A percentile compares a stretch with the other conserved stretches of the same genome.
Conservation (phyloP, 805 yeast species). For the Wickerhamomyces mucosus region DNA sequence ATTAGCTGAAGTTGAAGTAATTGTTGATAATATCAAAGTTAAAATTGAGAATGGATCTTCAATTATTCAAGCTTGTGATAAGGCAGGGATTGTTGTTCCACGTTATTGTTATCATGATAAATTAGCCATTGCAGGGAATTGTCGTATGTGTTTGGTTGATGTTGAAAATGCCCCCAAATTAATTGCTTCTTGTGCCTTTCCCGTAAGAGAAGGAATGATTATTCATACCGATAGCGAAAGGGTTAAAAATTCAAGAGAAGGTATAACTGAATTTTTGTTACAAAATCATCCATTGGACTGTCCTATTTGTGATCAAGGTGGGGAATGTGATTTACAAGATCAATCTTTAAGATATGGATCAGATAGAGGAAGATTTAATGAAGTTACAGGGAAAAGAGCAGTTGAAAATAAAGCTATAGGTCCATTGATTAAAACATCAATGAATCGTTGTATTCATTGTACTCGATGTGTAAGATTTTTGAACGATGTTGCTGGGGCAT, state of each 20-base stretch:
- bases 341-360: constrained; percentile 76
- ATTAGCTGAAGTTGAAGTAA: constrained; percentile 46
- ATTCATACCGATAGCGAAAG: constrained; percentile 72
- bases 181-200: constrained; percentile 87
- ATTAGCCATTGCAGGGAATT: constrained; percentile 84
- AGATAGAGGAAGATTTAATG: constrained; percentile 79
- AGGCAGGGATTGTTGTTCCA: constrained; percentile 82
- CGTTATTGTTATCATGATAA: constrained; percentile 90
- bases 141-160: constrained; percentile 89
- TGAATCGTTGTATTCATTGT: constrained; percentile 91
- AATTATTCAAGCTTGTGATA: constrained; percentile 84
- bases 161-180: constrained; percentile 84
- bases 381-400: constrained; percentile 78
- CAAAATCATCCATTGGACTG: constrained; percentile 90
- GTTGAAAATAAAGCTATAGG: constrained; percentile 88
- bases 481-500: constrained; percentile 89
- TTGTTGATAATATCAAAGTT: constrained; percentile 63
- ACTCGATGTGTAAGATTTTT: constrained; percentile 85
- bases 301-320: constrained; percentile 92
- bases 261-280: constrained; percentile 80
- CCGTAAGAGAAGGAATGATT: constrained; percentile 85
- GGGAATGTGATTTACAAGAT: constrained; percentile 89
- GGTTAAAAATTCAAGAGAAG: constrained; percentile 77
- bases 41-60: constrained; percentile 80
- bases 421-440: constrained; percentile 79